A percentile compares a stretch with the other conserved stretches of the same genome.
Conservation (phyloP, 75 land plant species). For the Adiantum capillusveneris region DNA sequence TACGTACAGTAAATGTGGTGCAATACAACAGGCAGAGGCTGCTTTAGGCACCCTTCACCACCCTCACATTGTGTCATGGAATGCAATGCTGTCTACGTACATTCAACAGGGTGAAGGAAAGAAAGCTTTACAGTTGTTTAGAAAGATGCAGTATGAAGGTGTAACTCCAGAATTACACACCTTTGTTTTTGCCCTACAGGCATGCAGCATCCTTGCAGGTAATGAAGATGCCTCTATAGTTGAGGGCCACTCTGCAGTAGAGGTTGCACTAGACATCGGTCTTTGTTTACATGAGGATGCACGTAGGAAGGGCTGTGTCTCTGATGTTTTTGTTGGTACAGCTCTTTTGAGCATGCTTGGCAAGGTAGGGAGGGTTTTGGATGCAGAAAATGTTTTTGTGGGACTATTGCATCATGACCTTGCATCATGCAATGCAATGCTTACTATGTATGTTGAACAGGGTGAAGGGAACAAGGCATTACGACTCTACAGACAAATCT, state of each 20-base stretch:
- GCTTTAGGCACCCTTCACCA: conserved; percentile 30
- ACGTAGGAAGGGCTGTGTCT: background rate
- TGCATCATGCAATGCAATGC: conserved; percentile 21
- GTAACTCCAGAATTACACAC: conserved; percentile 32
- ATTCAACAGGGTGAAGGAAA: conserved; percentile 49
- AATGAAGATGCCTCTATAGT: conserved; percentile 32
- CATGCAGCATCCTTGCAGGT: conserved; percentile 46
- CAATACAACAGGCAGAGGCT: conserved; percentile 21
- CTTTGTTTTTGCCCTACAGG: conserved; percentile 46
- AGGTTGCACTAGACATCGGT: background rate
- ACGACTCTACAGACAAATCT: conserved; percentile 19
- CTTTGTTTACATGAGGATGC: background rate
- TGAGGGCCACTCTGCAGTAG: background rate
- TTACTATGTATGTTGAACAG: conserved; percentile 21
- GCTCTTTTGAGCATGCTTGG: conserved; percentile 30
- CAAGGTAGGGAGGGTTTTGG: conserved; percentile 18
- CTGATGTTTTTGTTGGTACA: conserved; percentile 8
- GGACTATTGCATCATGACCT: background rate
- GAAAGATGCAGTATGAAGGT: conserved; percentile 43
- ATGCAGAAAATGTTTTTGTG: conserved; percentile 20
- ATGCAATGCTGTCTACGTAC: conserved; percentile 56
- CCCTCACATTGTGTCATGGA: conserved; percentile 62
- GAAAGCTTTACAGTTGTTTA: conserved; percentile 48
- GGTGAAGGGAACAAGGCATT: conserved; percentile 18
- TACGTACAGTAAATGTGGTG: conserved; percentile 32